These are phyloP conservation scores for Blepharisma stoltei DNA, from an alignment of 73 alveolate species.

Conservation along the genomic window DNA sequence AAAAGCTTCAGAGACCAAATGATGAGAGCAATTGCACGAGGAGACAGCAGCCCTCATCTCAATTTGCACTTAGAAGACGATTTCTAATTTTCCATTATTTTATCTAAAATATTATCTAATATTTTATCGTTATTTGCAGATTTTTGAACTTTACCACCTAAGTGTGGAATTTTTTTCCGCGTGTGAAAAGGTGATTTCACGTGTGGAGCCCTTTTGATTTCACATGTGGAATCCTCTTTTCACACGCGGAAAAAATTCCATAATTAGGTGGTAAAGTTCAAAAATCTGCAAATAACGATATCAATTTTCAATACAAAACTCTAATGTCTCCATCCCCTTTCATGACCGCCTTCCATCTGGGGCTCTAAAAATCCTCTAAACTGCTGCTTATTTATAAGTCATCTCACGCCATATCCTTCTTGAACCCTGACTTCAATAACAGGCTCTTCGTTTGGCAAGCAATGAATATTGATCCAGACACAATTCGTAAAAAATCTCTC, in stretches of 20 bases:
- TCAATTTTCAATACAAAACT: neutral
- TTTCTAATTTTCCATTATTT: too few relatives aligned
- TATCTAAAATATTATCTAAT: too few relatives aligned
- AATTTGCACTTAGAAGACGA: constrained; percentile 24
- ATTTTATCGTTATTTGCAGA: too few relatives aligned
- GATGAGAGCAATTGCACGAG: constrained; percentile 52
- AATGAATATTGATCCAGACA: constrained; percentile 84
- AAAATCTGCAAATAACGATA: too few relatives aligned
- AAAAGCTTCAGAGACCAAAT: constrained; percentile 60
- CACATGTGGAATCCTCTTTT: too few relatives aligned
- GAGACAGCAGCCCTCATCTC: constrained; percentile 48
- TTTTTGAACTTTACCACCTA: too few relatives aligned
- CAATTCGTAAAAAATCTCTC: constrained; percentile 54
- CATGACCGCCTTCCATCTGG: constrained; percentile 95
- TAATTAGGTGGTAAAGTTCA: too few relatives aligned
- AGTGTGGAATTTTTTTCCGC: too few relatives aligned
- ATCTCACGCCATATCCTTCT: constrained; percentile 92
- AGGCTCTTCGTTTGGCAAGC: constrained; percentile 71
- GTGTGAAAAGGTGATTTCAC: too few relatives aligned
- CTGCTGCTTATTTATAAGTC: constrained; percentile 63
- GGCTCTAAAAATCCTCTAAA: constrained; percentile 94
- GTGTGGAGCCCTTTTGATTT: too few relatives aligned
- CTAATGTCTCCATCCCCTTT: constrained; percentile 91
- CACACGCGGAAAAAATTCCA: too few relatives aligned
- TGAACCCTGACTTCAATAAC: constrained; percentile 78